Percentiles rank a stretch among this genome's conserved stretches.
These are phyloP conservation scores for Aspergillus sp. DNA, from an alignment of 2,329 filamentous ascomycete genomes.

Conservation along the genomic window DNA sequence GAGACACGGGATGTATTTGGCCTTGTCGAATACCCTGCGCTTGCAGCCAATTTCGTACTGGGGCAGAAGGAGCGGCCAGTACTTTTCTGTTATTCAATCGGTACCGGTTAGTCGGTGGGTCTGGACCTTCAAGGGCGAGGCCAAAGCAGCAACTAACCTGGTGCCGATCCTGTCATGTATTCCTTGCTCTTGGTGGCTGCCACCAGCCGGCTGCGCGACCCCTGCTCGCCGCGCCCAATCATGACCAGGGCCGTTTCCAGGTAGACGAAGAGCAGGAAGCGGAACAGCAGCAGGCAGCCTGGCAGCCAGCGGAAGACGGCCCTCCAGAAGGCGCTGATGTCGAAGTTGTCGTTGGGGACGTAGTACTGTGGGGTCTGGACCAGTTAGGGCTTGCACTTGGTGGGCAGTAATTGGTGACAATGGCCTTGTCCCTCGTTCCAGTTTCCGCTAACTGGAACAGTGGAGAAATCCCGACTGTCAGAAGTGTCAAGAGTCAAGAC, in stretches of 20 bases:
- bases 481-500: neutral
- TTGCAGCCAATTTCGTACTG: slow-evolving; percentile 22
- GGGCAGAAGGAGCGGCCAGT: slow-evolving; percentile 21
- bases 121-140: too few species aligned
- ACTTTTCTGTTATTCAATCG: slow-evolving; percentile 11
- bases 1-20: slow-evolving; percentile 8
- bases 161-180: slow-evolving; percentile 7
- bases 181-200: slow-evolving; percentile 4
- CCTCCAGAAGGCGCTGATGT: slow-evolving; percentile 7
- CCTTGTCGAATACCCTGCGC: slow-evolving; percentile 16
- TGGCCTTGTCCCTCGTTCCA: too few species aligned
- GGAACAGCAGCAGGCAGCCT: slow-evolving; percentile 4
- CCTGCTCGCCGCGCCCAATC: neutral
- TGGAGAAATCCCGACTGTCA: neutral
- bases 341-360: slow-evolving; percentile 6
- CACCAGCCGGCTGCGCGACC: neutral
- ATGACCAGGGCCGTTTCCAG: slow-evolving; percentile 5
- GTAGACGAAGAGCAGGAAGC: slow-evolving; percentile 8
- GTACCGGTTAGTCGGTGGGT: too few species aligned
- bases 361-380: slow-evolving; percentile 11
- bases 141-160: neutral
- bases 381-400: neutral
- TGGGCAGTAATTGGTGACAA: too few species aligned
- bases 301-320: slow-evolving; percentile 9
- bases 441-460: too few species aligned